phyloP scores from a whole-genome alignment of 176 grass and related monocot genomes.

The Olyra latifolia region DNA sequence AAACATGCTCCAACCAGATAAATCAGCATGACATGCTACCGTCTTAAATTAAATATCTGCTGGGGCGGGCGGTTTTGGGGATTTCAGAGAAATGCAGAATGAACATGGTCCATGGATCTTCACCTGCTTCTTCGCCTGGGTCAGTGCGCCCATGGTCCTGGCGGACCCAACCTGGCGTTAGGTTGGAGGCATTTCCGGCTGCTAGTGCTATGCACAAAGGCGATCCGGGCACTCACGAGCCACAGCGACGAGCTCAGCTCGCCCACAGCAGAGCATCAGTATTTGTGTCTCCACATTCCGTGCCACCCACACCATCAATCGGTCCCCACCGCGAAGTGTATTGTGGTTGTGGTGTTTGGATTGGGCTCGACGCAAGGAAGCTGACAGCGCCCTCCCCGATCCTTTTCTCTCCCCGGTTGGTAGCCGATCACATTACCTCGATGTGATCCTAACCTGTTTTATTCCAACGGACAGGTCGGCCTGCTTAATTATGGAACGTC shows the following conservation, averaged over 20 bases:
- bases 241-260: neutral
- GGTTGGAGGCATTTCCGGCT: neutral
- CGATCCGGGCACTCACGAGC: constrained; percentile 9
- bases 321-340: neutral
- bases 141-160: constrained; percentile 9
- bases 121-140: constrained; percentile 1
- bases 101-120: neutral
- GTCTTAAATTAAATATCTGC: too few species aligned
- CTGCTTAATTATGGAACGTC: neutral
- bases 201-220: neutral
- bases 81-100: neutral
- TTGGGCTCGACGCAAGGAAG: constrained; percentile 46
- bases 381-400: neutral
- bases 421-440: constrained; percentile 26
- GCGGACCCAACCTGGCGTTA: constrained; percentile 27
- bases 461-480: constrained; percentile 4
- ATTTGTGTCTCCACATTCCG: constrained; percentile 41
- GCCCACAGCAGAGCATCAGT: neutral
- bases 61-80: too few species aligned
- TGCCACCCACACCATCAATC: constrained; percentile 26
- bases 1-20: too few species aligned
- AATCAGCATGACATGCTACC: too few species aligned
- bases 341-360: constrained; percentile 25
- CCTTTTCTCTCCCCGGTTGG: constrained; percentile 37
- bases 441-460: constrained; percentile 11